Base-by-base conservation (phyloP, 805 yeast species). In the Geotrichum ghanense region DNA sequence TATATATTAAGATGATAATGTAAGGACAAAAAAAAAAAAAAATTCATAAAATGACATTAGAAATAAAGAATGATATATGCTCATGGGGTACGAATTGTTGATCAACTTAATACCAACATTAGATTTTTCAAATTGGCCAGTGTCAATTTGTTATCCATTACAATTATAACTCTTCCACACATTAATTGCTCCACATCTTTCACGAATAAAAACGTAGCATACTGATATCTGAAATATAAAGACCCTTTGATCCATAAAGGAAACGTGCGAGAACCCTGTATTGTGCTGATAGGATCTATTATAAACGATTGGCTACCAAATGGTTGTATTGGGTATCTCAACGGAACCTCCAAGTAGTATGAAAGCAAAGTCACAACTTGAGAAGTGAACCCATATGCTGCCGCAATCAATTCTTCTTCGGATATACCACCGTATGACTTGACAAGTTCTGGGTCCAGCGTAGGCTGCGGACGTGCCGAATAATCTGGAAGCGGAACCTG, bases 221-320 rank as follows among this genome's bases (percentile, higher is more conserved):
- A 75, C 48, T 76, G 76, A 44, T 75, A 74, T 24, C 76, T 59
- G 49, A 71, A 65, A 22, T 64, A 60, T 14, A 64, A 51, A 7
- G 63, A 69, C 9, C 72, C 74, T 16, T 68, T 66, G n/a, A 73
- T 63, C 69, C 75, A 75, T 40, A 76, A 53, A 3, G 80, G 80
- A 52, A 73, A 75, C 34, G 60, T 52, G 9, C 63, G 53, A 39
- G 62, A 63, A 14, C 64, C 72, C 50, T 58, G 65, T 22, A 70
- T 61, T 17, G 59, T 57, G 26, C 74, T 66, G 14, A 75, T 68
- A 1, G 74, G 73, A 55, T 76, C 79, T 27, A 65, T 57, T 20
- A 76, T 68, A 49, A 67, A 73, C 1, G 77, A 70, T 44, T 64
- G 68, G 20, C 75, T 69, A 1, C 81, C 80, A 42, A 63, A 62